Evolutionary conservation across 1,284 basidiomycete species (phyloP), one percentile per base, ranked within the genome.

Genomic region (Ceratobasidium sp.): DNA sequence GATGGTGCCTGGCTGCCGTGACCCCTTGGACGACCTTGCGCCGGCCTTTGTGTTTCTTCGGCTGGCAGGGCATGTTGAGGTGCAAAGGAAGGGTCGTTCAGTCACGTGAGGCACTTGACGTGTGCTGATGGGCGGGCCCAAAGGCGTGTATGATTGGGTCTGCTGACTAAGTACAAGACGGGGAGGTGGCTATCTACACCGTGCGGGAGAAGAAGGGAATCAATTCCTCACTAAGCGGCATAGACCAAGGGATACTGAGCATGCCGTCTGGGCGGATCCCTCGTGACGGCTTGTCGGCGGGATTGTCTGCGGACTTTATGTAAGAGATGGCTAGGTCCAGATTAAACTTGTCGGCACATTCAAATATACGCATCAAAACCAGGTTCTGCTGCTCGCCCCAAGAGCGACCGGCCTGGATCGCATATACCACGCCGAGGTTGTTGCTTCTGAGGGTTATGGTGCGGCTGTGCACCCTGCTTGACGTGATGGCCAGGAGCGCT

Each of bases 371-470:
- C 0, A 78, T 70, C 1, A 86, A 78, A 6, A 82, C 79, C 0
- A 13, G 0, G 56, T 86, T 86, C 33, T 84, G 82, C 4, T 81
- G 77, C 0, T 81, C 44, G 9, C 80, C 81, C 4, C 82, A 65
- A 0, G 84, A 86, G 1, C 65, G 67, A 7, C 82, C 80, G 7
- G 80, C 73, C 0, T 76, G 52, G 0, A 85, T 71, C 0, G 84
- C 83, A 5, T 81, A 80, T 20, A 86, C 83, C 0, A 85, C 77
- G 3, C 83, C 84, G 28, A 75, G 68, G 78, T 86, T 86, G 70
- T 86, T 84, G 0, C 84, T 85, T 17, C 79, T 79, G 12, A 85
- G 56, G 1, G 75, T 54, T 26, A 86, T 69, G n/a, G 80, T 79
- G 15, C 46, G 28, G 50, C 81, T 65, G 2, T n/a, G 4, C 12